Evolutionary conservation across 1,284 basidiomycete genomes (phyloP).

Genomic region (Takashimella koratensis): DNA sequence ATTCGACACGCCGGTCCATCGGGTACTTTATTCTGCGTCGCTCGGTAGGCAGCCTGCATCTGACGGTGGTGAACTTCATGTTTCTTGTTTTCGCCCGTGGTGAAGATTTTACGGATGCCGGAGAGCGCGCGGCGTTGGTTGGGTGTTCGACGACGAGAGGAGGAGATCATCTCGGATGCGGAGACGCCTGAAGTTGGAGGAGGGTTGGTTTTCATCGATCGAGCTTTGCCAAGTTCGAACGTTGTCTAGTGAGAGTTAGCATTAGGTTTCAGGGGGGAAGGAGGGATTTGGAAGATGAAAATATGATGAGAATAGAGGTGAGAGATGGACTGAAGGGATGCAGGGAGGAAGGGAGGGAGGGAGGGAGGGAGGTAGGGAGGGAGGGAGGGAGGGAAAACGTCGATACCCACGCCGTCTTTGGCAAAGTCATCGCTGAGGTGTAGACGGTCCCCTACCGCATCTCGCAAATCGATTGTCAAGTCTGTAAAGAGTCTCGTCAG

Average conservation of each 20-base stretch:
- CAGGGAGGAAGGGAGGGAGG: neutral
- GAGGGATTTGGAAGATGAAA: too few species aligned
- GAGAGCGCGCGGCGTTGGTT: conserved; percentile 37
- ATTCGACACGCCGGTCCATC: conserved; percentile 75
- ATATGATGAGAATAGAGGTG: too few species aligned
- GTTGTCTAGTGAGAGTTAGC: conserved; percentile 4
- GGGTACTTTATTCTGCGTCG: conserved; percentile 65
- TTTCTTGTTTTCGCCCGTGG: conserved; percentile 49
- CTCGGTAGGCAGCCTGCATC: conserved; percentile 56
- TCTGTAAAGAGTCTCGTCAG: conserved; percentile 50
- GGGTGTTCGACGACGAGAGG: conserved; percentile 34
- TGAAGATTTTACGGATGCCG: conserved; percentile 39
- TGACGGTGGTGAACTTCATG: conserved; percentile 61
- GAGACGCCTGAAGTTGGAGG: conserved; percentile 15
- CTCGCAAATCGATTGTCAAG: conserved; percentile 82
- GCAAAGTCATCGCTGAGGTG: conserved; percentile 78
- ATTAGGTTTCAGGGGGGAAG: neutral
- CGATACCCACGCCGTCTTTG: conserved; percentile 70
- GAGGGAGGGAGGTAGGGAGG: neutral
- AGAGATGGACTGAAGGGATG: too few species aligned
- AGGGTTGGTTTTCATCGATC: neutral
- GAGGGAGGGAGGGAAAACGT: neutral
- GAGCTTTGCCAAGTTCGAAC: conserved; percentile 1
- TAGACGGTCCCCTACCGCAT: conserved; percentile 85
- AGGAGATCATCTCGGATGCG: conserved; percentile 41